Evolutionary conservation across 1,139 yeast genomes (phyloP), one percentile per base, ranked within the genome.

Genomic region (Geotrichum cucujoidarum): DNA sequence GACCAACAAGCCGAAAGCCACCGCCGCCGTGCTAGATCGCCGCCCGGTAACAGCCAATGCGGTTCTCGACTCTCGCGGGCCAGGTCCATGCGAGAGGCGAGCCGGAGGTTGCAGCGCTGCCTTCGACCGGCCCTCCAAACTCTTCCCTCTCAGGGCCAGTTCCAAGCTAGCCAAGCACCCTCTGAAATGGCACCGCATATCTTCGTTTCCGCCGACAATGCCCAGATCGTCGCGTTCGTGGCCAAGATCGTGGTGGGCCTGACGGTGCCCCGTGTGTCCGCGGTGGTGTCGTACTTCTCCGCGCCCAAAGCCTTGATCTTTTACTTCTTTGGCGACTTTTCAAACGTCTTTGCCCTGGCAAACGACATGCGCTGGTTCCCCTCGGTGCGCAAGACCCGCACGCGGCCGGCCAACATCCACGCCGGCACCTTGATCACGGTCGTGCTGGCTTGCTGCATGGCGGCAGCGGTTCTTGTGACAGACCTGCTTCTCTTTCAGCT

Each of bases 401-500:
- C 33, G 2, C 11, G 17, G 2, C 18, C n/a, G n/a, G 29, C 10
- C 5, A 16, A 22, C 10, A 29, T 39, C 5, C 3, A 17, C 3
- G 2, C n/a, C 7, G 10, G n/a, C 3, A 13, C 42, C 4, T 29
- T 22, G 33, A 8, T 29, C 3, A 29, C 34, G 16, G 27, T 39
- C 14, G 7, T 27, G 4, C 6, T 27, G 4, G 42, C 42, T 8
- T 3, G 27, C 8, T 2, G 13, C 1, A 18, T 18, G 11, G 32
- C 34, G 2, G 13, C 42, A 1, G 42, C 42, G 4, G 34, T 39
- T 2, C 42, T 39, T 6, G 25, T 29, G 5, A 39, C 42, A 13
- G 42, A 39, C 18, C 14, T 39, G 16, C 42, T 39, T 2, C 24
- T 39, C 3, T 39, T 39, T 18, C 42, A 39, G 42, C 34, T 39